These are phyloP conservation scores for Leishmania lainsoni DNA, from an alignment of 208 protist species.

Conservation along the genomic window DNA sequence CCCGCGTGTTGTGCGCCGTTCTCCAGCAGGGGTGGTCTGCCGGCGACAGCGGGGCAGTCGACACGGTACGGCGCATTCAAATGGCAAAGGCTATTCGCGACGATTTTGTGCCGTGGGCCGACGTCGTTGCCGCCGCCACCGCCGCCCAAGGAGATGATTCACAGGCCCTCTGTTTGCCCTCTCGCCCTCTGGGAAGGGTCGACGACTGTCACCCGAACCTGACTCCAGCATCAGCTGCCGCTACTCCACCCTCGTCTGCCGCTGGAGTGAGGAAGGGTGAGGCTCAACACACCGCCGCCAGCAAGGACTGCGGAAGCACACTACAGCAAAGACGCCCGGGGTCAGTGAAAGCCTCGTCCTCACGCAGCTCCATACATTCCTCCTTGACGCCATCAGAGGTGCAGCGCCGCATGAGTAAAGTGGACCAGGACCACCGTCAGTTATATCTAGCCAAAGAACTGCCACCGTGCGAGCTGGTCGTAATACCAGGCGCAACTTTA, in stretches of 20 bases:
- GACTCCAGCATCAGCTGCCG: not conserved
- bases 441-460: slow-evolving; percentile 26
- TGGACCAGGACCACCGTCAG: slow-evolving; percentile 14
- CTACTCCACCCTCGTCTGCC: not conserved
- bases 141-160: not conserved
- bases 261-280: not conserved
- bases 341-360: not conserved
- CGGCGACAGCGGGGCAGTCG: not conserved
- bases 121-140: not conserved
- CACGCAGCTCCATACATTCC: not conserved
- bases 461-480: slow-evolving; percentile 33
- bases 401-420: slow-evolving; percentile 1
- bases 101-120: slow-evolving; percentile 18
- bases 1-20: slow-evolving; percentile 19
- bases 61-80: slow-evolving; percentile 8
- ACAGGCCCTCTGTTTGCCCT: not conserved
- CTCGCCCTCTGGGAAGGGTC: not conserved
- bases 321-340: not conserved
- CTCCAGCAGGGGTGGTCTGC: not conserved
- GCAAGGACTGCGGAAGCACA: not conserved
- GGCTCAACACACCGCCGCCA: not conserved
- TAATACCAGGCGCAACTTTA: not conserved
- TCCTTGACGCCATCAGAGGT: not conserved
- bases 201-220: not conserved
- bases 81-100: slow-evolving; percentile 29